Evolutionary conservation across 208 protist species (phyloP).

Genomic region (Crithidia brevicula): DNA sequence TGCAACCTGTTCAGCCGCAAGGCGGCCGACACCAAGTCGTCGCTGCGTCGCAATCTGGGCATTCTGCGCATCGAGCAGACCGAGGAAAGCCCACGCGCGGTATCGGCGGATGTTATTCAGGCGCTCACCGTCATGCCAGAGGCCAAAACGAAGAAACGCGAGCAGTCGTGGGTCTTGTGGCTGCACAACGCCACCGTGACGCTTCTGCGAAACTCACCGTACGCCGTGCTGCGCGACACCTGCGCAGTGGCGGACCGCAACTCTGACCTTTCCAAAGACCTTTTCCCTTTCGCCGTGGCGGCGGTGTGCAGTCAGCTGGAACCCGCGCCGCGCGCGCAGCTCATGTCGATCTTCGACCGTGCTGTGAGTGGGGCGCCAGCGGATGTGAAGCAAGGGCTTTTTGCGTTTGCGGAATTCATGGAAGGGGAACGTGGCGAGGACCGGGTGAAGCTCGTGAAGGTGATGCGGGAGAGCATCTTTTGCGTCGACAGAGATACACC

Average conservation of each 20-base stretch:
- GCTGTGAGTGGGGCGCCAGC: constrained; percentile 70
- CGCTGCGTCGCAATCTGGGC: constrained; percentile 76
- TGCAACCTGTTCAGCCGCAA: constrained; percentile 84
- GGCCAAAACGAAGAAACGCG: constrained; percentile 82
- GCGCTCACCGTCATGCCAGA: constrained; percentile 68
- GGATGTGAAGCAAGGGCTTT: constrained; percentile 83
- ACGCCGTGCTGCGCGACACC: constrained; percentile 65
- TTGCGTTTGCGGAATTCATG: constrained; percentile 86
- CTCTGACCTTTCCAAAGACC: constrained; percentile 76
- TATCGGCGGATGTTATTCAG: constrained; percentile 59
- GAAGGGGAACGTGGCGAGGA: constrained; percentile 79
- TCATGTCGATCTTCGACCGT: constrained; percentile 80
- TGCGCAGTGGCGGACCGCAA: constrained; percentile 63
- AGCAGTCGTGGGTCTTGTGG: constrained; percentile 91
- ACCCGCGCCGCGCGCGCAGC: constrained; percentile 35
- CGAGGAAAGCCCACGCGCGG: constrained; percentile 39
- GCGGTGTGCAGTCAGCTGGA: constrained; percentile 67
- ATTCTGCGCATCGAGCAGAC: constrained; percentile 85
- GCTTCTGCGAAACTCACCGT: constrained; percentile 83
- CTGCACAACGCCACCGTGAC: constrained; percentile 79
- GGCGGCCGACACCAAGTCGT: constrained; percentile 80
- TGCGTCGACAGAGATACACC: constrained; percentile 57
- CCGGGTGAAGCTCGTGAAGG: constrained; percentile 47
- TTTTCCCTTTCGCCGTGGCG: constrained; percentile 85
- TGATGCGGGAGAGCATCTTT: constrained; percentile 49